phyloP scores from a whole-genome alignment of 208 protist species.

The Trypanosoma mega region DNA sequence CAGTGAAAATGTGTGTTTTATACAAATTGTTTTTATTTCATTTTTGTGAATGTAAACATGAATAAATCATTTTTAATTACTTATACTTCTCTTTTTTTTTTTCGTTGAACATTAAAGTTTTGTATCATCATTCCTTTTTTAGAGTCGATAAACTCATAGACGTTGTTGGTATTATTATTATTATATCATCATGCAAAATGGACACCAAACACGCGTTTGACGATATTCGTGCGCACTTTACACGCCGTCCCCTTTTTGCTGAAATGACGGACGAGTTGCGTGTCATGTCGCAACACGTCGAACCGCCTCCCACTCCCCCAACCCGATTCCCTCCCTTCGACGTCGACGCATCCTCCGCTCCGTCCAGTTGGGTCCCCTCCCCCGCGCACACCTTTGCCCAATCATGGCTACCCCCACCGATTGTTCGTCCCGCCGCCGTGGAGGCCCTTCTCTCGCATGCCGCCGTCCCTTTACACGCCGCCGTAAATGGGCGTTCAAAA shows the following conservation, averaged over 20 bases:
- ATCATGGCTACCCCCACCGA: conserved; percentile 4
- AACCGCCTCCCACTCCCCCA: neutral
- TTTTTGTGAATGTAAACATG: too few relatives aligned
- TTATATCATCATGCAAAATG: conserved; percentile 1
- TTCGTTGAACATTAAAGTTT: too few relatives aligned
- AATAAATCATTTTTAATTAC: too few relatives aligned
- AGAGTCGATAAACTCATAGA: too few relatives aligned
- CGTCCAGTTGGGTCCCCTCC: too few relatives aligned
- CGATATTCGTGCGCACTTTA: conserved; percentile 19
- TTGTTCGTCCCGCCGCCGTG: conserved; percentile 13
- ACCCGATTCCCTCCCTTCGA: neutral
- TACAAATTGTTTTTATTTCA: too few relatives aligned
- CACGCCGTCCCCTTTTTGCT: conserved; percentile 1
- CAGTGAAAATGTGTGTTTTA: too few relatives aligned
- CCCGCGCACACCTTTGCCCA: neutral
- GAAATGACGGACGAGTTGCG: conserved; percentile 11
- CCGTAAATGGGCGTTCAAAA: too few relatives aligned
- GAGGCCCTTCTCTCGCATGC: conserved; percentile 4
- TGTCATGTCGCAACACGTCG: neutral
- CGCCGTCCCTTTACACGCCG: neutral
- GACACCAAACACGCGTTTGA: conserved; percentile 13
- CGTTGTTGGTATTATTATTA: too few relatives aligned
- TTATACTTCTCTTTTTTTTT: too few relatives aligned
- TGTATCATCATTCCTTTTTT: too few relatives aligned
- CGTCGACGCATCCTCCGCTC: neutral